Evolutionary conservation across 208 protist species (phyloP), one percentile per base, ranked within the genome.

Genomic region (Crithidia fasciculata): DNA sequence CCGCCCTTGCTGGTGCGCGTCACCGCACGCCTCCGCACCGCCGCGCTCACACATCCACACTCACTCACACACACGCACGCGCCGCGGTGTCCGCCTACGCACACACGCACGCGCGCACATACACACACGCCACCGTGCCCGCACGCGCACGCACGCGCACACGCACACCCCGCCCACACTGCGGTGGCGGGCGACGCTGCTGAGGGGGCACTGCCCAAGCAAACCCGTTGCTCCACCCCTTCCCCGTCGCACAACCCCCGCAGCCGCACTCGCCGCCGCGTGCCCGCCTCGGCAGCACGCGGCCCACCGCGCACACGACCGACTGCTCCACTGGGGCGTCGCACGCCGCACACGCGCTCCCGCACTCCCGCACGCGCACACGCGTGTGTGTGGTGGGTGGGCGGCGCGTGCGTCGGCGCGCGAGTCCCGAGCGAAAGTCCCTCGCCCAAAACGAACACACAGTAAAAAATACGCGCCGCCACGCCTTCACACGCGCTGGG

Each of bases 371-470:
- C 28, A 28, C 28, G 28, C 28, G 28, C 28, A 28, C 28, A 28
- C 28, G 28, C 28, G 28, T 28, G 28, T 28, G 28, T 28, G 28
- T 28, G 28, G 28, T 28, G 28, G 28, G 28, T 28, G 28, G 28
- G 28, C 28, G 28, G 28, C 61, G 74, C 45, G 65, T 68, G 58
- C 54, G 44, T 39, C 28, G 28, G 28, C 28, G 65, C 47, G 78
- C 78, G 74, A 83, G 82, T 88, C 83, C 86, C 67, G 86, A 91
- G 86, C 80, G 41, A 91, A 91, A 91, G 86, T 91, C 86, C 86
- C 86, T 91, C 86, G 78, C 78, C 83, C 83, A 70, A 37, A 61
- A 45, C 28, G 28, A 28, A 28, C 28, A 28, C 28, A 28, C 28
- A 28, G 1, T 1, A 1, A 28, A 28, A 28, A 28, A 73, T n/a